Percentiles rank a stretch among this genome's conserved stretches.
phyloP scores from a whole-genome alignment of 2,329 filamentous ascomycete species.

The Aspergillus fumigatiaffinis region DNA sequence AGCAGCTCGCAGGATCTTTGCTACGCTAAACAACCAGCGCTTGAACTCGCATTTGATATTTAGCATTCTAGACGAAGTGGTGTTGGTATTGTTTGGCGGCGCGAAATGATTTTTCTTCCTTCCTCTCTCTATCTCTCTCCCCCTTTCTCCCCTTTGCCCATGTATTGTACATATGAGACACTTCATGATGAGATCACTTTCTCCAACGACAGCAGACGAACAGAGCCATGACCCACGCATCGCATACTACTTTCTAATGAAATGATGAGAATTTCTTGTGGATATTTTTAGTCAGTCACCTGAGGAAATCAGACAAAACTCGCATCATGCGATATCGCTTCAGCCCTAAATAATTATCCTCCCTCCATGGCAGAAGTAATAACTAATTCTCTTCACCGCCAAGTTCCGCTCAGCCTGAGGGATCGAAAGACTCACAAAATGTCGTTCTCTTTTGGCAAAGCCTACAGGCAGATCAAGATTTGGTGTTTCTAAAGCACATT shows the following conservation, averaged over 20 bases:
- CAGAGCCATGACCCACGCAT: neutral
- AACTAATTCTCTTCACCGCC: neutral
- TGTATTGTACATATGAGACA: neutral
- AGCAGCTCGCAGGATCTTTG: conserved; percentile 83
- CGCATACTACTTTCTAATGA: neutral
- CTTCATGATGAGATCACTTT: neutral
- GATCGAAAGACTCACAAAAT: too few relatives aligned
- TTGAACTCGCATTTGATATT: conserved; percentile 74
- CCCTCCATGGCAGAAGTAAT: neutral
- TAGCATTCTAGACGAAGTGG: conserved; percentile 67
- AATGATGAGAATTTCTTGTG: neutral
- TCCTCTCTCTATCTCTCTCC: neutral
- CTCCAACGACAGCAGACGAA: neutral
- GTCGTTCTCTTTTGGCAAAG: neutral
- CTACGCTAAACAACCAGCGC: conserved; percentile 83
- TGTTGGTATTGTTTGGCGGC: conserved; percentile 59
- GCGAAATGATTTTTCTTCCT: conserved; percentile 7
- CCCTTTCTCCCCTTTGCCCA: neutral
- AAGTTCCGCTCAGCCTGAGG: neutral
- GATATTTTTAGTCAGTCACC: neutral
- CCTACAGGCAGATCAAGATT: neutral
- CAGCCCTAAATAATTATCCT: too few relatives aligned
- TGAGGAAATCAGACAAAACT: neutral
- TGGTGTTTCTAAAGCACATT: neutral
- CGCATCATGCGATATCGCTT: neutral